Evolutionary conservation across 2,329 filamentous ascomycete genomes (phyloP), one percentile per base, ranked within the genome.

Genomic region (Penicillium thymicola): DNA sequence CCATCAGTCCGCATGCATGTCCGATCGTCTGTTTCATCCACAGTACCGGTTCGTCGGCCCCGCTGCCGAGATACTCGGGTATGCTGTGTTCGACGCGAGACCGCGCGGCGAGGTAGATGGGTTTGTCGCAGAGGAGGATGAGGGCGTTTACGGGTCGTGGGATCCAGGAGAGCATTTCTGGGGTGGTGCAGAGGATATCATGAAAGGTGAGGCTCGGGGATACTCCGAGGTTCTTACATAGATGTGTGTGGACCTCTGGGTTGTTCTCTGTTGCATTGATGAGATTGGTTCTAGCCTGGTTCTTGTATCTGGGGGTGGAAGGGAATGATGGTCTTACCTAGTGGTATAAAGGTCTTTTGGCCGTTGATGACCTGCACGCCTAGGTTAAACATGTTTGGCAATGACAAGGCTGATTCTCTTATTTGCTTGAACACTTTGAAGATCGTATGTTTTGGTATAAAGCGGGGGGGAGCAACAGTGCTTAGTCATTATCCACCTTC

Each of bases 1-100:
- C 82, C 58, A 85, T 84, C n/a, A 81, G 72, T 0, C 83, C 84
- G 62, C 84, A 86, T 0, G 82, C 81, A 63, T 85, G 75, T 16
- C 79, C 76, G 54, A 85, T 84, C 1, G 80, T 85, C 62, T 86
- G 83, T 58, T 76, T 78, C 68, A 83, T 84, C 82, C 82, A 86
- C 23, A 85, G 70, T 5, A 84, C 77, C 0, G 82, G 81, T 56
- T 85, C 82, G 2, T 72, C 61, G 73, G 67, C 23, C 82, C 82
- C 21, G 65, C 76, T 10, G 76, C 4, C 73, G 62, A 42, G 18
- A 61, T 85, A 85, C 9, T 73, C 67, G 3, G 64, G 54, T 44
- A 73, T 75, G 28, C 70, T 67, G 4, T 70, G 70, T 58, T 77
- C 73, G 62, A 82, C 75, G 13, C 66, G 60, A n/a, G 68, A 70